Conservation (phyloP, 148 eudicot species). For the Rhododendron mucronatum region DNA sequence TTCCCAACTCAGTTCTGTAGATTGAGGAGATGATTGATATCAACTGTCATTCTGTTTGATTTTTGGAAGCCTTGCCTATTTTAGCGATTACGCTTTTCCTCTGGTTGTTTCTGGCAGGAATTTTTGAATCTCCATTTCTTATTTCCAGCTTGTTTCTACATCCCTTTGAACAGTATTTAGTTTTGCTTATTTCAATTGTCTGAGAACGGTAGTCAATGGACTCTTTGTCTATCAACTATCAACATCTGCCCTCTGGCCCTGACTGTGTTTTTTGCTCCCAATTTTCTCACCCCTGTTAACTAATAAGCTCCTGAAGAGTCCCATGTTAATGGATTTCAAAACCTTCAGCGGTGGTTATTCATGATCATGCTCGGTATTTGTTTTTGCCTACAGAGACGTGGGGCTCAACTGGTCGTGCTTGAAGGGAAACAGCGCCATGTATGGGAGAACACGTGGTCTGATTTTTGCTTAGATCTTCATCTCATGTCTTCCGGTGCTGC, state of each 20-base stretch:
- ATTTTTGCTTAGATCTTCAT: slow-evolving; percentile 42
- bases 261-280: neutral
- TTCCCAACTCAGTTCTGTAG: neutral
- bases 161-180: neutral
- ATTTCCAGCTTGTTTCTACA: neutral
- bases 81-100: neutral
- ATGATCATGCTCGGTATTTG: neutral
- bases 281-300: neutral
- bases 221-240: neutral
- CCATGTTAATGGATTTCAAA: neutral
- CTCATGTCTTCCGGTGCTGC: slow-evolving; percentile 95
- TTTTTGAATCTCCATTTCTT: neutral
- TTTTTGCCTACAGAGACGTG: slow-evolving; percentile 50
- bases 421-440: slow-evolving; percentile 87
- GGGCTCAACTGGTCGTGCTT: slow-evolving; percentile 84
- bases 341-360: neutral
- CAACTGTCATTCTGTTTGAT: neutral
- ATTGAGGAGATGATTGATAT: neutral
- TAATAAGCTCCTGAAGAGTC: neutral
- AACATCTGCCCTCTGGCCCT: neutral
- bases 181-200: neutral
- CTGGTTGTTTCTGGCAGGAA: neutral
- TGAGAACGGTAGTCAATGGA: neutral
- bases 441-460: slow-evolving; percentile 86
- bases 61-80: neutral